Percentiles rank a stretch among this genome's conserved stretches.
phyloP scores from a whole-genome alignment of 177 flowering plant genomes.

The Vitis hybrid region DNA sequence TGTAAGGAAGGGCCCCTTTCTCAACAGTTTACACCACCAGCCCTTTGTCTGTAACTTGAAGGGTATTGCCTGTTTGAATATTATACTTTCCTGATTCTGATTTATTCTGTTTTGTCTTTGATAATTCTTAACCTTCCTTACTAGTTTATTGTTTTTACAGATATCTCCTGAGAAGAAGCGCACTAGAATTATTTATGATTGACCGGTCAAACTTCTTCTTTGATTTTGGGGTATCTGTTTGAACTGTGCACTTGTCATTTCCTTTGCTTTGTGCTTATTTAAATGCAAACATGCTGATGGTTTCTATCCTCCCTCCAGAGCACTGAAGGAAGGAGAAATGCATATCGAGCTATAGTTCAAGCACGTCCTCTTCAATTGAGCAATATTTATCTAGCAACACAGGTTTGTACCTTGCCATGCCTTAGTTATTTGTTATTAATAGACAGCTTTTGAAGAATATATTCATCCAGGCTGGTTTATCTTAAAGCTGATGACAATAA shows the following conservation, averaged over 20 bases:
- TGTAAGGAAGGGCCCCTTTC: no score
- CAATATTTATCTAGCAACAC: conserved; percentile 92
- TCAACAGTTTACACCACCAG: no score
- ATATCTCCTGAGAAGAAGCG: conserved; percentile 95
- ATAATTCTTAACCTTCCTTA: neutral
- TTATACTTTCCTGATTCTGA: neutral
- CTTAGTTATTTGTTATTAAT: neutral
- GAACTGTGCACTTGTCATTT: neutral
- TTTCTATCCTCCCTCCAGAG: conserved; percentile 37
- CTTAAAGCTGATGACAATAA: no score
- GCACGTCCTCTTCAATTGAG: conserved; percentile 90
- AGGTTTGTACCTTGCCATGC: conserved; percentile 47
- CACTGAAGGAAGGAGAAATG: conserved; percentile 82
- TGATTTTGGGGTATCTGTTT: conserved; percentile 84
- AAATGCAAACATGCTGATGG: neutral
- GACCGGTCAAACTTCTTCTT: conserved; percentile 97
- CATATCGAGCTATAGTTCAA: conserved; percentile 93
- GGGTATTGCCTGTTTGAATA: neutral
- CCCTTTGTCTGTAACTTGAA: neutral
- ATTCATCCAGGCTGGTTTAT: neutral
- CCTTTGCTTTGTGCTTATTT: neutral
- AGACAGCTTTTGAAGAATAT: neutral
- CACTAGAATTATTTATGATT: conserved; percentile 94
- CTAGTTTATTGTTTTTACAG: conserved; percentile 39
- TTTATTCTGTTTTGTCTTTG: neutral